A percentile compares a stretch with the other conserved stretches of the same genome.
These are phyloP conservation scores for Diaporthe citri DNA, from an alignment of 2,329 filamentous ascomycete species.

Conservation along the genomic window DNA sequence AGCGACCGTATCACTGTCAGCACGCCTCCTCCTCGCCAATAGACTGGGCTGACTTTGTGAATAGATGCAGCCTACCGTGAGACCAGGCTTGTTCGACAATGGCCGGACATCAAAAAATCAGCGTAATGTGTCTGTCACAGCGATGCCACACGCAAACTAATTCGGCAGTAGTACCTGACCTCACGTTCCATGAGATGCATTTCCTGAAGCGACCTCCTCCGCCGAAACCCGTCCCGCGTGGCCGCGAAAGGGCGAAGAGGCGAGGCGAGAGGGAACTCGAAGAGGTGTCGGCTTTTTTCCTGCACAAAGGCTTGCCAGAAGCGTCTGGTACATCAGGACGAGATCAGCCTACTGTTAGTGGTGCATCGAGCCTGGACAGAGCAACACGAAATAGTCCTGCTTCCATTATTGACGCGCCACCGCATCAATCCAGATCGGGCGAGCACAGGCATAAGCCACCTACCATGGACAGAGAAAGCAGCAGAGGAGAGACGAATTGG, in stretches of 20 bases:
- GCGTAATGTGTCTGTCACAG: not conserved
- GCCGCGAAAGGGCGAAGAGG: conserved; percentile 44
- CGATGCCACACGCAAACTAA: not conserved
- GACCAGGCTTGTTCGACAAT: conserved; percentile 60
- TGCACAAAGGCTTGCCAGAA: conserved; percentile 28
- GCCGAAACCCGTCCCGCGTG: conserved; percentile 39
- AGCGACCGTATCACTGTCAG: conserved; percentile 66
- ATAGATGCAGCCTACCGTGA: conserved; percentile 54
- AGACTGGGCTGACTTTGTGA: conserved; percentile 8
- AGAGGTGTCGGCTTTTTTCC: conserved; percentile 54
- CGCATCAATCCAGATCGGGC: not conserved
- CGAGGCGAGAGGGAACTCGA: conserved; percentile 51
- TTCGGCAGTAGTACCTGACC: conserved; percentile 59
- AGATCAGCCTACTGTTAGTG: conserved; percentile 15
- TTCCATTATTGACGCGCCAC: not conserved
- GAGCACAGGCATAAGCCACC: not conserved
- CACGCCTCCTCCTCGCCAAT: conserved; percentile 26
- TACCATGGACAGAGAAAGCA: conserved; percentile 4
- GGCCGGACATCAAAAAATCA: conserved; percentile 44
- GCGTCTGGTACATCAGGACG: conserved; percentile 34
- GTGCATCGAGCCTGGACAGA: conserved; percentile 22
- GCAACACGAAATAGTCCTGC: not conserved
- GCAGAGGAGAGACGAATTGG: conserved; percentile 40
- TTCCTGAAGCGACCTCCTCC: conserved; percentile 52
- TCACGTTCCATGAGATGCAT: conserved; percentile 65